phyloP scores from a whole-genome alignment of 2,329 filamentous ascomycete species.

The Pyricularia grisea region DNA sequence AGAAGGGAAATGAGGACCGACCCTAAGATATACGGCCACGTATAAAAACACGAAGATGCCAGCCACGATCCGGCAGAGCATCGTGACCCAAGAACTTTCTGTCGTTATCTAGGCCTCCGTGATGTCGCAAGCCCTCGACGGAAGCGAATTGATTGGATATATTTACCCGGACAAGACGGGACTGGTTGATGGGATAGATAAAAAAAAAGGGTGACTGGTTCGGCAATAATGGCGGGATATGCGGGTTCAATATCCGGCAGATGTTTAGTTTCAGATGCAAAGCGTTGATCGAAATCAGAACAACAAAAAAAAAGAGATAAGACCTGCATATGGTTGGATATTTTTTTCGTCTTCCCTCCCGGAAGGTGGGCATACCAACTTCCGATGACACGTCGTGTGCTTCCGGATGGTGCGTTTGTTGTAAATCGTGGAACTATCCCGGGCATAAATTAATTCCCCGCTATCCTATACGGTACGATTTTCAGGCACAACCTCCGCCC shows the following conservation, averaged over 20 bases:
- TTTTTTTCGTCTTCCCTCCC: not conserved
- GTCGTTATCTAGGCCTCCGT: not conserved
- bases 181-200: not conserved
- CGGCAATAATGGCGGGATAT: not conserved
- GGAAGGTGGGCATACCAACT: not conserved
- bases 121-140: not conserved
- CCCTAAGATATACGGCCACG: slow-evolving; percentile 3
- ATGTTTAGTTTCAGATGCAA: not conserved
- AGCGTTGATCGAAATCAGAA: not conserved
- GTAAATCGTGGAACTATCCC: not conserved
- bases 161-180: slow-evolving; percentile 1
- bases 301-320: not conserved
- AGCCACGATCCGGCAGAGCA: not conserved
- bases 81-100: not conserved
- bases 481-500: not conserved
- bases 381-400: not conserved
- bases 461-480: not conserved
- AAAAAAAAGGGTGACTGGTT: not conserved
- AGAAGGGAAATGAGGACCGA: no score
- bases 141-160: not conserved
- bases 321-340: not conserved
- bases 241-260: slow-evolving; percentile 1
- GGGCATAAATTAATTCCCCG: not conserved
- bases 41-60: not conserved
- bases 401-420: not conserved